Conservation (phyloP, 2,329 filamentous ascomycete genomes). For the Phymatotrichopsis omnivora region DNA sequence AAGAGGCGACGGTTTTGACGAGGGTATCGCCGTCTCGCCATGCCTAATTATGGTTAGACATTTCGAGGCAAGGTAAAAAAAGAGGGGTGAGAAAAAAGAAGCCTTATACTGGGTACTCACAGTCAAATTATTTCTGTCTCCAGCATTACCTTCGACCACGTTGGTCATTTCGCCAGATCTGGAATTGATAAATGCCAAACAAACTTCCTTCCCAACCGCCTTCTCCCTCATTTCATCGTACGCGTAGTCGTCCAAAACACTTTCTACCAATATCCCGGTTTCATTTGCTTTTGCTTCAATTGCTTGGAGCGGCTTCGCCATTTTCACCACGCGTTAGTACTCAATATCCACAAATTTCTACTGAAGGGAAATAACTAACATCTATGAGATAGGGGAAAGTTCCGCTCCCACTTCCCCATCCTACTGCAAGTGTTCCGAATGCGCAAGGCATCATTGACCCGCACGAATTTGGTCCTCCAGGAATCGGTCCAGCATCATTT, state of each 20-base stretch:
- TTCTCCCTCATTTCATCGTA: slow-evolving; percentile 37
- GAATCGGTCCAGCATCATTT: slow-evolving; percentile 51
- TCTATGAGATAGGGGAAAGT: slow-evolving; percentile 16
- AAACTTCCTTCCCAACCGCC: slow-evolving; percentile 46
- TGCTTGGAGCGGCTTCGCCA: slow-evolving; percentile 51
- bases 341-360: slow-evolving; percentile 37
- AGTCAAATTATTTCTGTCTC: slow-evolving; percentile 55
- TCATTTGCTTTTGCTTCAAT: slow-evolving; percentile 48
- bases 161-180: slow-evolving; percentile 57
- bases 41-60: slow-evolving; percentile 38
- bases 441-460: slow-evolving; percentile 49
- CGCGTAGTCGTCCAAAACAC: slow-evolving; percentile 36
- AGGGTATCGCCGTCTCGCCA: slow-evolving; percentile 55
- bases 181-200: slow-evolving; percentile 55
- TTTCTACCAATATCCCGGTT: slow-evolving; percentile 45
- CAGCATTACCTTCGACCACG: slow-evolving; percentile 48
- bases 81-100: not conserved
- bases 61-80: not conserved
- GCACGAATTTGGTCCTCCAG: slow-evolving; percentile 53
- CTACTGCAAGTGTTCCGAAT: slow-evolving; percentile 36
- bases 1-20: slow-evolving; percentile 49
- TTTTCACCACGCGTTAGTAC: slow-evolving; percentile 57
- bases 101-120: too few relatives aligned
- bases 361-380: not conserved
- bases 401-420: slow-evolving; percentile 15